Conservation (phyloP, 441 rosid genomes). For the Manihot esculenta region DNA sequence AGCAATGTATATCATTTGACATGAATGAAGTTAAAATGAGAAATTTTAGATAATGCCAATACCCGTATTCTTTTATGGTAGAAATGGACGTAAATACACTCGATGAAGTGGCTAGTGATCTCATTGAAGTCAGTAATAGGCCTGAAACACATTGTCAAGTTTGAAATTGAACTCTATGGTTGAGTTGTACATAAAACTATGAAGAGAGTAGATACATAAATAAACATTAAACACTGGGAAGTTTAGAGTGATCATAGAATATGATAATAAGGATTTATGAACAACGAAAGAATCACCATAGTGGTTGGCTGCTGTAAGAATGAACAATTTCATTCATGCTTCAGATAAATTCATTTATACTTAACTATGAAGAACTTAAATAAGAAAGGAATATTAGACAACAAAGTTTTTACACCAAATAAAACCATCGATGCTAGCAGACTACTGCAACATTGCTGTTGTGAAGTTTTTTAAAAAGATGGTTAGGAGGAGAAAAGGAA, state of each 20-base stretch:
- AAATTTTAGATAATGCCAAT: conserved; percentile 21
- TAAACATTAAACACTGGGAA: neutral
- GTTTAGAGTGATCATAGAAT: neutral
- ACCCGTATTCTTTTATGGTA: conserved; percentile 79
- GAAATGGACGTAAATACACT: conserved; percentile 82
- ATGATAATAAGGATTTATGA: conserved; percentile 3
- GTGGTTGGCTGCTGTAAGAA: neutral
- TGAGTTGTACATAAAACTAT: neutral
- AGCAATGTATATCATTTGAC: neutral
- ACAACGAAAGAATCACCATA: neutral
- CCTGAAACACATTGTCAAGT: conserved; percentile 46
- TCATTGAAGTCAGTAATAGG: conserved; percentile 52
- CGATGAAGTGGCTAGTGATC: conserved; percentile 76
- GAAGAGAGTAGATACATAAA: neutral
- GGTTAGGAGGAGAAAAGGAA: no score
- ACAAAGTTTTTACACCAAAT: no score
- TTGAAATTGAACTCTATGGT: conserved; percentile 14
- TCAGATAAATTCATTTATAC: conserved; percentile 3
- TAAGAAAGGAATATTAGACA: no score
- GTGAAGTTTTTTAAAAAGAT: no score
- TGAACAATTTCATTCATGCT: neutral
- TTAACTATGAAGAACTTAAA: neutral
- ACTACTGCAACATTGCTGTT: no score
- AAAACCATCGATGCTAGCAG: no score
- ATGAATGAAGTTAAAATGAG: neutral